Conservation (phyloP, 192 early-diverging fungal species). For the Dissophora ornata region DNA sequence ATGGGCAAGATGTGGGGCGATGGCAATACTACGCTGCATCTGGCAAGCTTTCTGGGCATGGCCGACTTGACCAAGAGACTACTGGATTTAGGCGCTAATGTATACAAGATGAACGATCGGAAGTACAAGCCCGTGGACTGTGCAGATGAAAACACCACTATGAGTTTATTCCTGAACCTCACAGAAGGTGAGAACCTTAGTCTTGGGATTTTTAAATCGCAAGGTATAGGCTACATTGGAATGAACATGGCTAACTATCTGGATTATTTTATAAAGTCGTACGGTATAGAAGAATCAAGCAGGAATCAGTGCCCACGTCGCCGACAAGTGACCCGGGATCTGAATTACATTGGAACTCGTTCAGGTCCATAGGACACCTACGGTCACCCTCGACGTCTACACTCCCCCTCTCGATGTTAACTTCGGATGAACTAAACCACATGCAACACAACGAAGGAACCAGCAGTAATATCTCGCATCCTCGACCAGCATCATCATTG, state of each 20-base stretch:
- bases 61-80: constrained; percentile 67
- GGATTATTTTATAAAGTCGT: no score
- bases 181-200: constrained; percentile 52
- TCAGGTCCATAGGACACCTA: constrained; percentile 39
- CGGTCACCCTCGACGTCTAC: constrained; percentile 44
- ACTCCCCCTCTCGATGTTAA: constrained; percentile 16
- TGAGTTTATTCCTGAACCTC: constrained; percentile 35
- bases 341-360: constrained; percentile 26
- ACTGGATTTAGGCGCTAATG: constrained; percentile 60
- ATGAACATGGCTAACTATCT: no score
- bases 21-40: constrained; percentile 73
- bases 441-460: not conserved
- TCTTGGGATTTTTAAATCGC: no score
- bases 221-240: no score
- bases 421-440: constrained; percentile 3
- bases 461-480: not conserved
- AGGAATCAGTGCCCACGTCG: constrained; percentile 38
- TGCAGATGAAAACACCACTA: constrained; percentile 70
- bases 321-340: constrained; percentile 18
- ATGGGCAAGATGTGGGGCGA: constrained; percentile 77
- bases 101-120: constrained; percentile 67
- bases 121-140: constrained; percentile 76
- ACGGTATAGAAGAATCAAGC: constrained; percentile 21
- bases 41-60: constrained; percentile 75
- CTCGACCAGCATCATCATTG: constrained; percentile 16